These are phyloP conservation scores for Puya raimondii DNA, from an alignment of 176 grass and related monocot species.

Conservation along the genomic window DNA sequence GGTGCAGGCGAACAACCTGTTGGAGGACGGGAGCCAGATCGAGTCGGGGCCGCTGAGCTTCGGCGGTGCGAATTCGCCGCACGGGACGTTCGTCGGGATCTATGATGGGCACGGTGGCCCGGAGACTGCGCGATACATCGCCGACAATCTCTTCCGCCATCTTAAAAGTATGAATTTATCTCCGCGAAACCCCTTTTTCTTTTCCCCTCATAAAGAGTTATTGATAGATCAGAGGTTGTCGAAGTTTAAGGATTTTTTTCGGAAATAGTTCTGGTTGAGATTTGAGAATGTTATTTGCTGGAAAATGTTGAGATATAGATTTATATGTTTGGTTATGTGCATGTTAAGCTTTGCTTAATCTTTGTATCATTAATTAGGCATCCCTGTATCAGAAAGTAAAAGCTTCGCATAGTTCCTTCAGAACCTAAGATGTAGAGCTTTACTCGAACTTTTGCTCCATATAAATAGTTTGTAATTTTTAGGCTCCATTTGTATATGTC, in stretches of 20 bases:
- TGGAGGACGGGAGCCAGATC: conserved; percentile 67
- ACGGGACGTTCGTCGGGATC: conserved; percentile 56
- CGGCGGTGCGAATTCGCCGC: conserved; percentile 8
- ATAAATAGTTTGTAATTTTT: background rate
- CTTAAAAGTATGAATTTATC: conserved; percentile 43
- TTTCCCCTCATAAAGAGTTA: background rate
- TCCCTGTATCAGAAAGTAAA: background rate
- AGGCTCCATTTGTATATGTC: too few relatives aligned
- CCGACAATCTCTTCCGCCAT: conserved; percentile 39
- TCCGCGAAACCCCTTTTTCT: background rate
- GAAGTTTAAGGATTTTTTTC: background rate
- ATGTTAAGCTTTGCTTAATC: background rate
- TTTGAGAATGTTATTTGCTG: background rate
- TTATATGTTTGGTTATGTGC: background rate
- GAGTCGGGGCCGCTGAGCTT: conserved; percentile 44
- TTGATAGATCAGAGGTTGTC: background rate
- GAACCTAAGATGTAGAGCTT: background rate
- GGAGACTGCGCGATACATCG: conserved; percentile 45
- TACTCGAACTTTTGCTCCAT: background rate
- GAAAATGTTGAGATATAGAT: background rate
- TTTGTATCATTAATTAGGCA: background rate
- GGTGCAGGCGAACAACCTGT: conserved; percentile 61
- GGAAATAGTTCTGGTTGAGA: background rate
- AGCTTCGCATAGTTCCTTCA: background rate
- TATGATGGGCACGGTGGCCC: conserved; percentile 77